Evolutionary conservation across 2,329 filamentous ascomycete genomes (phyloP).

Genomic region (Pseudocercospora eumusae): DNA sequence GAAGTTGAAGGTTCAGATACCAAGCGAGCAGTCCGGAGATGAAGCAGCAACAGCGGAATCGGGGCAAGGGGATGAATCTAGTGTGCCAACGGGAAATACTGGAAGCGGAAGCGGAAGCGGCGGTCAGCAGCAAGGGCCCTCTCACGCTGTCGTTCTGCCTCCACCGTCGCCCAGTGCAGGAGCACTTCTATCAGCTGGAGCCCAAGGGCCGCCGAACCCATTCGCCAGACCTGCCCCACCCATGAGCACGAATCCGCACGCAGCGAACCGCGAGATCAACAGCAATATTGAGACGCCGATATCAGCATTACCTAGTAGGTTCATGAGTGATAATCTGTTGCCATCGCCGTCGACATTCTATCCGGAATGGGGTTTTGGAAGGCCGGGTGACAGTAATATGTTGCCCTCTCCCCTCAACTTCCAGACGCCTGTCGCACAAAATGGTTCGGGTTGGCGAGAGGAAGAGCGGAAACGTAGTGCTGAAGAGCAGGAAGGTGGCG

Average conservation of each 20-base stretch:
- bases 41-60: slow-evolving; percentile 72
- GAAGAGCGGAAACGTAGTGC: slow-evolving; percentile 38
- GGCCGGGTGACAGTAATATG: slow-evolving; percentile 62
- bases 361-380: slow-evolving; percentile 80
- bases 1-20: slow-evolving; percentile 89
- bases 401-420: slow-evolving; percentile 91
- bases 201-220: slow-evolving; percentile 88
- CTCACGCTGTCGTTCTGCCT: slow-evolving; percentile 72
- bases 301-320: slow-evolving; percentile 89
- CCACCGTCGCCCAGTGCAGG: slow-evolving; percentile 89
- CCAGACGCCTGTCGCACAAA: slow-evolving; percentile 68
- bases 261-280: slow-evolving; percentile 42
- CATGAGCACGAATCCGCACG: slow-evolving; percentile 53
- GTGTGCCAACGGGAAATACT: slow-evolving; percentile 35
- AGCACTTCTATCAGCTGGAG: slow-evolving; percentile 83
- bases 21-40: slow-evolving; percentile 78
- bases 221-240: slow-evolving; percentile 87
- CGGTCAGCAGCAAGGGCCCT: slow-evolving; percentile 46
- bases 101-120: slow-evolving; percentile 35
- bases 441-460: slow-evolving; percentile 47
- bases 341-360: slow-evolving; percentile 93
- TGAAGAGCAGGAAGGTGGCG: slow-evolving; percentile 32
- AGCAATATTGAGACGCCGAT: slow-evolving; percentile 73
- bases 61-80: slow-evolving; percentile 58
- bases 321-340: slow-evolving; percentile 82